phyloP scores from a whole-genome alignment of 176 grass and related monocot species.

The Ampelocalamus luodianensis region DNA sequence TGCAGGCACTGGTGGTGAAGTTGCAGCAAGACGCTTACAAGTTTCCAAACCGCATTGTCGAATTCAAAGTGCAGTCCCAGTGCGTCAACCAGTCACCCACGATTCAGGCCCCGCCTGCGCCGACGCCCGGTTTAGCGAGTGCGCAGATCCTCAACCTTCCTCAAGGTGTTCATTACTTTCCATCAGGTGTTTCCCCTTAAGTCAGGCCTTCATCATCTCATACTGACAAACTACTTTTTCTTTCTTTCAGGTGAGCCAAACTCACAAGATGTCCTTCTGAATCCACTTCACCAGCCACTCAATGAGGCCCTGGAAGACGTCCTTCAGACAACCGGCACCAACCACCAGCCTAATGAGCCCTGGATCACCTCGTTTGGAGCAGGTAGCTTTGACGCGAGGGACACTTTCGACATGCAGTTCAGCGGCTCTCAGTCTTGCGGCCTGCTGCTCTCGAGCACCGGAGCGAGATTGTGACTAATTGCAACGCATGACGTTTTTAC shows the following conservation, averaged over 20 bases:
- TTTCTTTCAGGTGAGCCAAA: slow-evolving; percentile 36
- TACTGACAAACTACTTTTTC: neutral
- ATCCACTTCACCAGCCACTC: slow-evolving; percentile 12
- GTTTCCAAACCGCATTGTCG: slow-evolving; percentile 56
- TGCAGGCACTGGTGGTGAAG: slow-evolving; percentile 62
- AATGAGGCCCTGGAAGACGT: slow-evolving; percentile 56
- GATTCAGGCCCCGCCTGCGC: neutral
- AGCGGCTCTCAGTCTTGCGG: slow-evolving; percentile 54
- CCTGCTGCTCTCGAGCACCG: slow-evolving; percentile 58
- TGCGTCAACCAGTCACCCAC: slow-evolving; percentile 21
- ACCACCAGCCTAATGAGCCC: slow-evolving; percentile 33
- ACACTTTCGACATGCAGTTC: slow-evolving; percentile 60
- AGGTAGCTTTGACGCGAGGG: slow-evolving; percentile 43
- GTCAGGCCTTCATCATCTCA: slow-evolving; percentile 3
- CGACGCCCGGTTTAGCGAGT: slow-evolving; percentile 13
- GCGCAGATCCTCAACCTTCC: slow-evolving; percentile 40
- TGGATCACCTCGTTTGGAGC: slow-evolving; percentile 46
- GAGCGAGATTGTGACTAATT: slow-evolving; percentile 50
- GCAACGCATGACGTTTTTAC: neutral
- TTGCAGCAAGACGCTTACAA: slow-evolving; percentile 78
- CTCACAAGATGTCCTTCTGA: slow-evolving; percentile 43
- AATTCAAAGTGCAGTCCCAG: slow-evolving; percentile 61
- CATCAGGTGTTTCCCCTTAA: neutral
- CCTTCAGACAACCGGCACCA: slow-evolving; percentile 39
- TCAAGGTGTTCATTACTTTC: slow-evolving; percentile 24